Base-by-base conservation (phyloP, 352 stramenopile species). In the Pythium apleroticum region DNA sequence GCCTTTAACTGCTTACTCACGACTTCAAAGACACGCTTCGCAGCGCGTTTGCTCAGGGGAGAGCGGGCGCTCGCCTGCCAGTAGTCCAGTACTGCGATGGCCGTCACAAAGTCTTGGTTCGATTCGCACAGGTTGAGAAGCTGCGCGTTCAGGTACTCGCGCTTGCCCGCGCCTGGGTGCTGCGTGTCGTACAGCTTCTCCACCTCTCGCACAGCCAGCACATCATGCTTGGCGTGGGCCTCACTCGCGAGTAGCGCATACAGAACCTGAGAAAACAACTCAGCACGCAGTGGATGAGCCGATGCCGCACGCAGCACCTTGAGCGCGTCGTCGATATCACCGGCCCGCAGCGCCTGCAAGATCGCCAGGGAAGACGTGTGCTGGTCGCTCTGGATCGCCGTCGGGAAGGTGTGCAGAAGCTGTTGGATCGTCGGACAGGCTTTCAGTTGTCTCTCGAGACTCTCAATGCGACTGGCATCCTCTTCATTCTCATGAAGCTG, bases 121-220 rank as follows among this genome's bases (percentile, higher is more conserved):
- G 78, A 81, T 43, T 87, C 77, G 45, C 82, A 91, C 22, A 89
- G 69, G 50, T 90, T 88, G n/a, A 91, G 48, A 20, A 91, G 64
- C 41, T 89, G 71, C 12, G 82, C 68, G 56, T 87, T 85, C 33
- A 91, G 52, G 15, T 72, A 48, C 19, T 59, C 56, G 45, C 77
- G 77, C 48, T 79, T 48, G 17, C 39, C 39, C 11, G 4, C 25
- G 6, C 63, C 55, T 19, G 71, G 72, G 52, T 91, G 69, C 57
- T 84, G 75, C 19, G 41, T 63, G 50, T 91, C 77, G 52, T 78
- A 91, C n/a, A 80, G 74, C n/a, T 73, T 72, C 69, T 91, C 78
- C 20, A 89, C 63, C 49, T 88, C 75, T 1, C 80, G 53, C 9
- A 77, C 59, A 15, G 85, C 71, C 28, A 88, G 74, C 46, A 82